Evolutionary conservation across 352 stramenopile species (phyloP).

Genomic region (Pythium aphanidermatum): DNA sequence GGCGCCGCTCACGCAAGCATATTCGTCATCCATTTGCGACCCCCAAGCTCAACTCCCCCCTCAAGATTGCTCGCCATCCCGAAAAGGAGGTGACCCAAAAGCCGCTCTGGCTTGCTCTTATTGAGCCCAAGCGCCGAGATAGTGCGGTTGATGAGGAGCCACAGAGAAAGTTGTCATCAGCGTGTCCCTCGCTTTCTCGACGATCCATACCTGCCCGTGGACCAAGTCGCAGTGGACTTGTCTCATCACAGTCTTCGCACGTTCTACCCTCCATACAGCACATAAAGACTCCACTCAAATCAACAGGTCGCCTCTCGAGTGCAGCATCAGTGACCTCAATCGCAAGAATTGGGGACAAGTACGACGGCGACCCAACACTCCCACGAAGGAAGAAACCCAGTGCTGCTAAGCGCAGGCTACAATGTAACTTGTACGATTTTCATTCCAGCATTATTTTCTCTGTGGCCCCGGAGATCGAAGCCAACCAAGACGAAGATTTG

Average conservation of each 20-base stretch:
- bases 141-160: too few relatives aligned
- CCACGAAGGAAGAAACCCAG: slow-evolving; percentile 8
- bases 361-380: neutral
- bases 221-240: neutral
- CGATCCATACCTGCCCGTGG: neutral
- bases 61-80: slow-evolving; percentile 9
- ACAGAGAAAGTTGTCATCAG: too few relatives aligned
- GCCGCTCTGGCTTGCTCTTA: slow-evolving; percentile 20
- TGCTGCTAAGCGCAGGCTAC: slow-evolving; percentile 28
- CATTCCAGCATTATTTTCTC: slow-evolving; percentile 58
- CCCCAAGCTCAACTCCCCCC: slow-evolving; percentile 40
- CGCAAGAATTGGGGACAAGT: slow-evolving; percentile 1
- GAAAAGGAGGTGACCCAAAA: slow-evolving; percentile 1
- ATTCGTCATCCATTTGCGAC: slow-evolving; percentile 41
- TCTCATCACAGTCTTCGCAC: slow-evolving; percentile 1
- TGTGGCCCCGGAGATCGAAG: too few relatives aligned
- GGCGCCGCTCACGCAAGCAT: slow-evolving; percentile 30
- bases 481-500: slow-evolving; percentile 1
- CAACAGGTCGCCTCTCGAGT: neutral
- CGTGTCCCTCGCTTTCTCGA: too few relatives aligned
- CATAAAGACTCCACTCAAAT: neutral
- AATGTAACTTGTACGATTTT: slow-evolving; percentile 55
- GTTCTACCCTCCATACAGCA: slow-evolving; percentile 3
- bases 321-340: slow-evolving; percentile 2
- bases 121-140: slow-evolving; percentile 13